Percentiles rank a stretch among this genome's conserved stretches.
Conservation (phyloP, 2,329 filamentous ascomycete genomes). For the Fusarium sp. region DNA sequence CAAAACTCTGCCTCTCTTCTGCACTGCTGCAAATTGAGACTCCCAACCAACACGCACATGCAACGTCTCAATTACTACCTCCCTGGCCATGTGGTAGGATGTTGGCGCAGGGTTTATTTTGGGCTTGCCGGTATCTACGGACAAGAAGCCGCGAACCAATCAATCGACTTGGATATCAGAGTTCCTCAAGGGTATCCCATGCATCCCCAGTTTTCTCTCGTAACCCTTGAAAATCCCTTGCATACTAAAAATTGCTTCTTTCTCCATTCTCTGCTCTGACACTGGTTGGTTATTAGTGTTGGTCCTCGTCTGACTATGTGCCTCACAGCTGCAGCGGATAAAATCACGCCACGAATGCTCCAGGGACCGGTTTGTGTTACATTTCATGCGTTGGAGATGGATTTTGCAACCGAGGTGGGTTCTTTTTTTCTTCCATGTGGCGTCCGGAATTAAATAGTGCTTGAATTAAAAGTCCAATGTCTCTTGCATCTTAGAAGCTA, state of each 20-base stretch:
- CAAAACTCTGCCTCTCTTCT: not conserved
- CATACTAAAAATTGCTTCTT: not conserved
- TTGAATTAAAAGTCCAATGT: not conserved
- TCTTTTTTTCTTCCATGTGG: not conserved
- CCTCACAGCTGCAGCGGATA: constrained; percentile 30
- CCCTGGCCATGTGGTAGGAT: not conserved
- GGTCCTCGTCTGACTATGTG: constrained; percentile 1
- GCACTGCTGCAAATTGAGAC: not conserved
- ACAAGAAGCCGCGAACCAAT: not conserved
- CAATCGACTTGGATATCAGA: not conserved
- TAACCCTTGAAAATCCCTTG: not conserved
- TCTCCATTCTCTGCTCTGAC: not conserved
- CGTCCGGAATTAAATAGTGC: not conserved
- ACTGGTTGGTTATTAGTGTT: not conserved
- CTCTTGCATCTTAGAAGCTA: not conserved
- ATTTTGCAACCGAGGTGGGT: constrained; percentile 20
- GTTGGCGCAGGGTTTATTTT: constrained; percentile 20
- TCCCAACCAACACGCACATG: constrained; percentile 8
- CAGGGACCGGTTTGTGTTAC: constrained; percentile 3
- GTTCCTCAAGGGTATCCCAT: not conserved
- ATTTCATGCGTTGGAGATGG: not conserved
- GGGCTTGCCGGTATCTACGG: constrained; percentile 1
- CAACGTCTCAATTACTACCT: constrained; percentile 3
- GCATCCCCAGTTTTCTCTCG: not conserved
- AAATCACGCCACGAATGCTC: constrained; percentile 16